A percentile compares a stretch with the other conserved stretches of the same genome.
phyloP scores from a whole-genome alignment of 2,329 filamentous ascomycete species.

The Colletotrichum sp. region DNA sequence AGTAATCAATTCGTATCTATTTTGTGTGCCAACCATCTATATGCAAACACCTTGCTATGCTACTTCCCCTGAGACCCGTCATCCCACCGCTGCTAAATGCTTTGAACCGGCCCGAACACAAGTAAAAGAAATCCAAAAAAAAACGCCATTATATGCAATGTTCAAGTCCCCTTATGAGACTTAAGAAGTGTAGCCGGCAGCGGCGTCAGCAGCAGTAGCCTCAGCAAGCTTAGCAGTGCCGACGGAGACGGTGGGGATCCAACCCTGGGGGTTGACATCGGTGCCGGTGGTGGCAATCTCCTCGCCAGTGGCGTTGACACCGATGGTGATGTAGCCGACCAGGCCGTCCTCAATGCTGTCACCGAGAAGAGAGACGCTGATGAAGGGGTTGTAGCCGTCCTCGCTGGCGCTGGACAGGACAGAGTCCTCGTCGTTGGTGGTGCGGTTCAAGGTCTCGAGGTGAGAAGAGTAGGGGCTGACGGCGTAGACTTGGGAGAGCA shows the following conservation, averaged over 20 bases:
- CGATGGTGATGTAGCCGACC: conserved; percentile 50
- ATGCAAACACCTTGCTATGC: not conserved
- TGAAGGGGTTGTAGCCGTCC: conserved; percentile 51
- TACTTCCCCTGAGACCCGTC: not conserved
- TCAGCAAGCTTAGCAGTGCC: not conserved
- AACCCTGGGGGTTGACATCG: not conserved
- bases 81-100: not conserved
- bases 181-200: not conserved
- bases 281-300: not conserved
- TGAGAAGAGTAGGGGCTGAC: not conserved
- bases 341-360: conserved; percentile 48
- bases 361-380: conserved; percentile 57
- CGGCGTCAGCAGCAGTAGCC: not conserved
- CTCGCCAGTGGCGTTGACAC: conserved; percentile 32
- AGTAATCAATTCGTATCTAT: not conserved
- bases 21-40: not conserved
- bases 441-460: not conserved
- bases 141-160: not conserved
- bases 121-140: not conserved
- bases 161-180: not conserved
- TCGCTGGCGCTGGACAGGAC: conserved; percentile 45
- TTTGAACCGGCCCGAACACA: not conserved
- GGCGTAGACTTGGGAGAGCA: not conserved
- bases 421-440: conserved; percentile 38
- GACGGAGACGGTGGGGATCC: not conserved